phyloP scores from a whole-genome alignment of 345 rosid genomes.

The Stellera chamaejasme region DNA sequence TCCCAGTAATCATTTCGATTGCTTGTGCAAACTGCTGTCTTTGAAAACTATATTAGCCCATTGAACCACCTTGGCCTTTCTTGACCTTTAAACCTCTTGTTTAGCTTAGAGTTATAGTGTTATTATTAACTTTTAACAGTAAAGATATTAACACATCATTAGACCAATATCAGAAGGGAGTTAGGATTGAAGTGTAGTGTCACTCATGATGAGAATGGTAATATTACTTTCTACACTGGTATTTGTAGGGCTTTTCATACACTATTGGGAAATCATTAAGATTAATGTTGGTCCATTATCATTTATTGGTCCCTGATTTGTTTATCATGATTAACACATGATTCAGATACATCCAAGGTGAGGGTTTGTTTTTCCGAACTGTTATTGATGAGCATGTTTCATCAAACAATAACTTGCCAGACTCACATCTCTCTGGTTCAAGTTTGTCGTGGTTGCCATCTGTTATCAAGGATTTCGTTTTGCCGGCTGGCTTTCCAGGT shows the following conservation, averaged over 20 bases:
- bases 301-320: slow-evolving; percentile 5
- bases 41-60: too few species aligned
- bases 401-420: slow-evolving; percentile 11
- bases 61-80: too few species aligned
- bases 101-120: too few species aligned
- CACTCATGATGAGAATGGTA: background rate
- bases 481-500: slow-evolving; percentile 94
- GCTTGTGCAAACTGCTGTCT: too few species aligned
- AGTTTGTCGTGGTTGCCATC: slow-evolving; percentile 55
- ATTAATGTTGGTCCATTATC: background rate
- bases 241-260: background rate
- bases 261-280: background rate
- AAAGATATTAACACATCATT: too few species aligned
- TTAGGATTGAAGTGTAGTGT: too few species aligned
- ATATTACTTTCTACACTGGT: background rate
- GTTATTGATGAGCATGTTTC: slow-evolving; percentile 28
- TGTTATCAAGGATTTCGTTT: slow-evolving; percentile 50
- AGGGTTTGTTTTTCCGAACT: slow-evolving; percentile 40
- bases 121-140: too few species aligned
- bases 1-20: background rate
- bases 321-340: slow-evolving; percentile 4
- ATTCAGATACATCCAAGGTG: slow-evolving; percentile 55
- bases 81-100: too few species aligned
- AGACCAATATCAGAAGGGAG: too few species aligned
- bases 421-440: slow-evolving; percentile 23